These are phyloP conservation scores for Cytospora schulzeri DNA, from an alignment of 2,329 filamentous ascomycete genomes.

Conservation along the genomic window DNA sequence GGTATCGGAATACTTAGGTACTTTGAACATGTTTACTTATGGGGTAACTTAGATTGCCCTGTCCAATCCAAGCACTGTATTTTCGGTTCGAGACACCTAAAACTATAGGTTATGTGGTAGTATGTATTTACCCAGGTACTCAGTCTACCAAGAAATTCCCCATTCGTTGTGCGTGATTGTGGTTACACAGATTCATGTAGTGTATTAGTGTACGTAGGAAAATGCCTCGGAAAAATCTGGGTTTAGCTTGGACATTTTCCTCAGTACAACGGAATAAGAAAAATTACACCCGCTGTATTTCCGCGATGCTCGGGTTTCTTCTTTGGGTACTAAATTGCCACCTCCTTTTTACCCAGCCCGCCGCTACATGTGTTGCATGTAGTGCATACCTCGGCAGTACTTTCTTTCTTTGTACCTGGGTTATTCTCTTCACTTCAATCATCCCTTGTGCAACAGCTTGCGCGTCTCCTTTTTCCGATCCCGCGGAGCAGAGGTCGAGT, in stretches of 20 bases:
- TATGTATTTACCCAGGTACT: too few species aligned
- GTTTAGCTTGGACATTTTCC: background rate
- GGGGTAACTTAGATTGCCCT: too few species aligned
- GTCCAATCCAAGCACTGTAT: too few species aligned
- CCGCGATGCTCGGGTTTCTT: background rate
- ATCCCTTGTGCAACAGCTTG: conserved; percentile 8
- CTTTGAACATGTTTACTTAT: too few species aligned
- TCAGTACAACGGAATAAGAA: background rate
- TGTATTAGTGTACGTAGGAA: background rate
- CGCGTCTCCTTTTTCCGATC: conserved; percentile 3
- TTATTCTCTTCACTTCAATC: background rate
- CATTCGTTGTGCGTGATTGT: too few species aligned
- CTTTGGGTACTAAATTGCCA: background rate
- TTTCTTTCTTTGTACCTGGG: background rate
- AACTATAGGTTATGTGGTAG: too few species aligned
- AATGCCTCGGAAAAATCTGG: background rate
- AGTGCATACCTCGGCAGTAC: background rate
- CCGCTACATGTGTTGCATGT: background rate
- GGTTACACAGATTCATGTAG: too few species aligned
- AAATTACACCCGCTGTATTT: background rate
- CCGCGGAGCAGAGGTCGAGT: background rate
- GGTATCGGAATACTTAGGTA: too few species aligned
- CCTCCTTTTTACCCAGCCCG: background rate
- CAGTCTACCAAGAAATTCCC: too few species aligned
- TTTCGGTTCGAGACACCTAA: too few species aligned